Evolutionary conservation across 2,329 filamentous ascomycete genomes (phyloP).

Genomic region (Nemania sp.): DNA sequence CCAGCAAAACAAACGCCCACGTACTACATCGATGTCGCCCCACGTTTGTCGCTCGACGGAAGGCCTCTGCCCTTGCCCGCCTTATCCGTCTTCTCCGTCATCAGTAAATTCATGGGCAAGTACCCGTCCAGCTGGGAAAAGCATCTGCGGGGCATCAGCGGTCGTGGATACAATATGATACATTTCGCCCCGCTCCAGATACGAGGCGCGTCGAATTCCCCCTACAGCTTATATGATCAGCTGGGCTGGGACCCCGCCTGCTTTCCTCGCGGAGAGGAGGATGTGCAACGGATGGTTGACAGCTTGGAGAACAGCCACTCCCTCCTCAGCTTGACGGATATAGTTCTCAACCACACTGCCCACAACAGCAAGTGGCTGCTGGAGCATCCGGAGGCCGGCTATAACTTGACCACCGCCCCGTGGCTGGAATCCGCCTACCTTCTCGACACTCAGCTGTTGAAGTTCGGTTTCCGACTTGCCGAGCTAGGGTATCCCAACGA

Average conservation of each 20-base stretch:
- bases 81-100: constrained; percentile 87
- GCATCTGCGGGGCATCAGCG: constrained; percentile 84
- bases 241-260: constrained; percentile 78
- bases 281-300: constrained; percentile 75
- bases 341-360: constrained; percentile 97
- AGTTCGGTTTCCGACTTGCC: constrained; percentile 75
- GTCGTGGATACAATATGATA: constrained; percentile 97
- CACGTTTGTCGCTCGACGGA: constrained; percentile 74
- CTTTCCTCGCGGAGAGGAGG: constrained; percentile 84
- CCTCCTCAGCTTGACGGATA: constrained; percentile 87
- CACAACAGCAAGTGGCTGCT: constrained; percentile 94
- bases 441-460: constrained; percentile 67
- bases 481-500: constrained; percentile 75
- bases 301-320: constrained; percentile 85
- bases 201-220: constrained; percentile 89
- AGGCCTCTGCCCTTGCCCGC: constrained; percentile 80
- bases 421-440: constrained; percentile 69
- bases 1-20: constrained; percentile 69
- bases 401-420: constrained; percentile 90
- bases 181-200: constrained; percentile 95
- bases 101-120: constrained; percentile 97
- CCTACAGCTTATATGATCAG: constrained; percentile 96
- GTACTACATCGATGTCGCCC: constrained; percentile 94
- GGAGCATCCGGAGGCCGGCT: constrained; percentile 92
- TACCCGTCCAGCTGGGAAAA: constrained; percentile 90